Evolutionary conservation across 495 filamentous ascomycete genomes (phyloP), one percentile per base, ranked within the genome.

Genomic region (Xylaria palmicola): DNA sequence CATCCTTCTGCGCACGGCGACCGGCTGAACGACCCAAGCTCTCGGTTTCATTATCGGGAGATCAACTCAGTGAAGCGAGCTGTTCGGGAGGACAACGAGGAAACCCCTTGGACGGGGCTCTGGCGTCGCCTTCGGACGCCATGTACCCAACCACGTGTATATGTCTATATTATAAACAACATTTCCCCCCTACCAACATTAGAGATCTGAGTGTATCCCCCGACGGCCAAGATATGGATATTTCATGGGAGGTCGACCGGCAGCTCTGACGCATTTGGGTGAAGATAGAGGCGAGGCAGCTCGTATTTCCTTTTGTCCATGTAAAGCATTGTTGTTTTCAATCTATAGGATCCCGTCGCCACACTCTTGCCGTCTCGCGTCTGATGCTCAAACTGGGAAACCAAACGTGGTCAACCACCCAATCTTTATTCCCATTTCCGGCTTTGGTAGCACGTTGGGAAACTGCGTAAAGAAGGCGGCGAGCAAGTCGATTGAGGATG

Each of bases 131-230:
- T 39, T 51, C 58, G 44, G 50, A 66, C 62, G 61, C 62, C 59
- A 49, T 50, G 50, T 45, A 60, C n/a, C 57, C 56, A 59, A 17
- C 56, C 24, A 64, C 58, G 64, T 67, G 64, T 69, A 71, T 69
- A 69, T 69, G 66, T 71, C 62, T 65, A 60, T 37, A 62, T 40
- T 56, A 60, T 51, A 51, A 61, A 64, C 43, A 54, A 53, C 40
- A 34, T 32, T 49, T 60, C 43, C 44, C 22, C 50, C 51, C 45
- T 36, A 61, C 60, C 52, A 57, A 55, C 45, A 51, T 57, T 62
- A 59, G 54, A 62, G 62, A 54, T 45, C 45, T 13, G 62, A 41
- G 22, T 56, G n/a, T 59, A 41, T 50, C 37, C 27, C 15, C 0
- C 26, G 24, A 44, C 37, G 26, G 32, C 20, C 12, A 43, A 44